Evolutionary conservation across 495 filamentous ascomycete genomes (phyloP), one percentile per base, ranked within the genome.

Genomic region (Niebla homalea): DNA sequence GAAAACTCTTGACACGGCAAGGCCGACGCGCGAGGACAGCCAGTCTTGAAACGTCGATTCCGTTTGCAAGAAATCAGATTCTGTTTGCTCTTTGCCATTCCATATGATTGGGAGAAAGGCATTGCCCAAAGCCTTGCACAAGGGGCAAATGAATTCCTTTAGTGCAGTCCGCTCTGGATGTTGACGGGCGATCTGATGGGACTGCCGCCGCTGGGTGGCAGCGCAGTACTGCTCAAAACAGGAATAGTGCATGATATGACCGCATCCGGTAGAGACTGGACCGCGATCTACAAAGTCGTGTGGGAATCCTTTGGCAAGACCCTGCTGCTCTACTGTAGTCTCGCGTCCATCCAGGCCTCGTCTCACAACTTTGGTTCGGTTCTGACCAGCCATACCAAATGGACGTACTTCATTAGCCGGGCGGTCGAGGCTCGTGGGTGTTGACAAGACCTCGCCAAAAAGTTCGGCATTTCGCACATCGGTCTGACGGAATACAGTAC

Each of bases 61-160:
- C 1, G 78, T 61, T 23, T 77, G 70, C 43, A 94, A 54, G 5
- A 77, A 70, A 3, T 83, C 83, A 0, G 85, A 82, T 55, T 86
- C 84, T 1, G 76, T 72, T 59, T 92, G 85, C 53, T 89, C 84
- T 61, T 96, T 87, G 20, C 83, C 83, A 57, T 87, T 88, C 93
- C 93, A 99, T 29, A 92, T 84, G 43, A 97, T 89, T 2, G 93
- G 93, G 26, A 99, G 66, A 69, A 99, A 97, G 7, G 86, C 76
- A 60, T 99, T 99, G 2, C 93, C 92, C 7, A 97, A 74, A 1
- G 93, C 93, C 65, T 97, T 99, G 70, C 92, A 99, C 12, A 99
- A 73, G n/a, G 92, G 92, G 56, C 92, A 99, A 22, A 94, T 84
- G 57, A 97, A 99, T 53, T 99, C 92, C 39, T 92, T 82, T 20